A percentile compares a stretch with the other conserved stretches of the same genome.
Evolutionary conservation across 768 basidiomycete genomes (phyloP).

Genomic region (Boletus pseudo-olivaceus): DNA sequence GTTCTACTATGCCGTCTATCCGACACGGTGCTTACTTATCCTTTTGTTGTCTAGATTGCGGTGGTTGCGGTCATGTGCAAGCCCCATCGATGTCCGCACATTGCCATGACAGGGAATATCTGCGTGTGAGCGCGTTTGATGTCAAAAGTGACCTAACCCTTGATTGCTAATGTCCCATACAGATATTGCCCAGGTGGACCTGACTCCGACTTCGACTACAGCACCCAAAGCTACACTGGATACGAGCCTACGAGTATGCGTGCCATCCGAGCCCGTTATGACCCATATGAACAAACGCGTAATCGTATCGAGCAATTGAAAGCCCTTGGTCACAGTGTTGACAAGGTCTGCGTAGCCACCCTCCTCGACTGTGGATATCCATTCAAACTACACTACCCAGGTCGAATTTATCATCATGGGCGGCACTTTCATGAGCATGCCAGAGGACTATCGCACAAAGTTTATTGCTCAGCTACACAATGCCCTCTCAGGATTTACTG

Average conservation of each 20-base stretch:
- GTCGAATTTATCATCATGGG: conserved; percentile 96
- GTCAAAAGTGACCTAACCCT: not conserved
- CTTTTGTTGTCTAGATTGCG: conserved; percentile 62
- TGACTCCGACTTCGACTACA: conserved; percentile 99
- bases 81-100: conserved; percentile 98
- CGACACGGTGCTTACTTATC: not conserved
- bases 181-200: conserved; percentile 99
- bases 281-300: conserved; percentile 96
- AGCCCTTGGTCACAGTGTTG: conserved; percentile 93
- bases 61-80: conserved; percentile 99
- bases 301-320: conserved; percentile 95
- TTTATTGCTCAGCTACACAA: conserved; percentile 97
- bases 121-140: conserved; percentile 69
- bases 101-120: conserved; percentile 99
- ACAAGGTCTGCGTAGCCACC: conserved; percentile 67
- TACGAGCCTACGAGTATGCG: conserved; percentile 99
- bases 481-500: conserved; percentile 92
- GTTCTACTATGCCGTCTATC: not conserved
- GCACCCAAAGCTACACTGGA: conserved; percentile 93
- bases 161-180: conserved; percentile 2
- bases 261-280: conserved; percentile 93
- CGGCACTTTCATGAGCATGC: conserved; percentile 99
- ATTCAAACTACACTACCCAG: conserved; percentile 33
- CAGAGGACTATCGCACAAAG: conserved; percentile 89
- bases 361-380: not conserved